Conservation (phyloP, 1,284 basidiomycete species). For the Cryptococcus sp. region DNA sequence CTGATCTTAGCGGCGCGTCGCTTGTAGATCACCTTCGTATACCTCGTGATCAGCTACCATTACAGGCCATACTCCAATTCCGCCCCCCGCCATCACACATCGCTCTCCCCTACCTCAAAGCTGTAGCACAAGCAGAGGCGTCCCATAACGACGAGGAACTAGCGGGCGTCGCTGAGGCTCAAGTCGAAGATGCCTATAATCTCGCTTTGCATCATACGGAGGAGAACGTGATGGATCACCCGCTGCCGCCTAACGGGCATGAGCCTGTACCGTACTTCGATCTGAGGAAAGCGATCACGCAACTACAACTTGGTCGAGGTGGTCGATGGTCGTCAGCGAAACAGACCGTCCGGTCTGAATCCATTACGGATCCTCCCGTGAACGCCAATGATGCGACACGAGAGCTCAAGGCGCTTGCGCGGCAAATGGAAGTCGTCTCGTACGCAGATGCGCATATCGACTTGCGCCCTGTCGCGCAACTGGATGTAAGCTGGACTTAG, state of each 20-base stretch:
- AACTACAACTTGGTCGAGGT: conserved; percentile 60
- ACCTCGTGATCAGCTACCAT: conserved; percentile 69
- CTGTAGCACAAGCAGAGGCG: conserved; percentile 55
- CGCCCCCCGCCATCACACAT: conserved; percentile 62
- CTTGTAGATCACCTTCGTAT: conserved; percentile 65
- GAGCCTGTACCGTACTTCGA: conserved; percentile 57
- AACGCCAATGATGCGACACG: background rate
- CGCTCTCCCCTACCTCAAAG: conserved; percentile 71
- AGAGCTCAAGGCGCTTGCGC: conserved; percentile 7
- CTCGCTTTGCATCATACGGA: conserved; percentile 6
- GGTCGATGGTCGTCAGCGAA: background rate
- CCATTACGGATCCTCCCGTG: background rate
- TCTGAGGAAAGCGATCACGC: conserved; percentile 62
- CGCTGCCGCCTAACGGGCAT: conserved; percentile 53
- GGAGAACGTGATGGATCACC: conserved; percentile 43
- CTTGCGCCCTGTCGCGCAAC: conserved; percentile 49
- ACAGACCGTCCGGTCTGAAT: background rate
- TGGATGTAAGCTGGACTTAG: conserved; percentile 56
- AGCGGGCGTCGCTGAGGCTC: conserved; percentile 6
- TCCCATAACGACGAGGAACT: background rate
- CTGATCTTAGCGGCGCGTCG: conserved; percentile 42
- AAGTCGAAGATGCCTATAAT: conserved; percentile 6
- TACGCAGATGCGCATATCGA: conserved; percentile 62
- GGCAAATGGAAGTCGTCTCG: conserved; percentile 35
- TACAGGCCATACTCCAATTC: conserved; percentile 74